A percentile compares a stretch with the other conserved stretches of the same genome.
These are phyloP conservation scores for Crotalaria pallida DNA, from an alignment of 306 rosid species.

Conservation along the genomic window DNA sequence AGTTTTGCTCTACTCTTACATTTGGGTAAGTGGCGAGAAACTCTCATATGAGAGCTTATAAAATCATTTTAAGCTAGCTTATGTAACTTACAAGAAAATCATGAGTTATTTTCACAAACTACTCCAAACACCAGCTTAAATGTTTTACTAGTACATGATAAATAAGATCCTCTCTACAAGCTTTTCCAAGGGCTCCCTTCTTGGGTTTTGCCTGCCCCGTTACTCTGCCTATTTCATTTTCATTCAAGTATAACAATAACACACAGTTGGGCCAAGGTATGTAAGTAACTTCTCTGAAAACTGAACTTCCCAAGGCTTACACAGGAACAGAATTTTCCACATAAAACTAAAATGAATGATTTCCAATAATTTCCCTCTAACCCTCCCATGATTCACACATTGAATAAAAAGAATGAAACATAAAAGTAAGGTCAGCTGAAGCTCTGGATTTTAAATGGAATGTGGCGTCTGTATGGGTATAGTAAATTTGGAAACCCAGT, in stretches of 20 bases:
- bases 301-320: conserved; percentile 4
- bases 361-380: conserved; percentile 10
- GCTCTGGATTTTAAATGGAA: conserved; percentile 19
- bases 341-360: conserved; percentile 1
- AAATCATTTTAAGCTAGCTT: too few species aligned
- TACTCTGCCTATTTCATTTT: neutral
- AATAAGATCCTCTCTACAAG: too few species aligned
- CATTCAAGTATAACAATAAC: neutral
- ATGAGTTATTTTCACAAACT: too few species aligned
- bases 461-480: neutral
- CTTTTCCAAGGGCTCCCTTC: neutral
- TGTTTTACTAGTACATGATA: too few species aligned
- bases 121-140: too few species aligned
- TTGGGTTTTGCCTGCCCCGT: neutral
- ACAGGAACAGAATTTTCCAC: conserved; percentile 12
- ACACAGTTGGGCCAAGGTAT: conserved; percentile 3
- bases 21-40: too few species aligned
- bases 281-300: neutral
- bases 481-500: neutral
- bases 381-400: conserved; percentile 7
- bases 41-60: too few species aligned
- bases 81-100: too few species aligned
- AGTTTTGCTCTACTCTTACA: too few species aligned
- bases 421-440: conserved; percentile 10
- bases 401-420: neutral